Percentiles rank a stretch among this genome's conserved stretches.
These are phyloP conservation scores for Trichosanthes cucumerina DNA, from an alignment of 306 rosid species.

Conservation along the genomic window DNA sequence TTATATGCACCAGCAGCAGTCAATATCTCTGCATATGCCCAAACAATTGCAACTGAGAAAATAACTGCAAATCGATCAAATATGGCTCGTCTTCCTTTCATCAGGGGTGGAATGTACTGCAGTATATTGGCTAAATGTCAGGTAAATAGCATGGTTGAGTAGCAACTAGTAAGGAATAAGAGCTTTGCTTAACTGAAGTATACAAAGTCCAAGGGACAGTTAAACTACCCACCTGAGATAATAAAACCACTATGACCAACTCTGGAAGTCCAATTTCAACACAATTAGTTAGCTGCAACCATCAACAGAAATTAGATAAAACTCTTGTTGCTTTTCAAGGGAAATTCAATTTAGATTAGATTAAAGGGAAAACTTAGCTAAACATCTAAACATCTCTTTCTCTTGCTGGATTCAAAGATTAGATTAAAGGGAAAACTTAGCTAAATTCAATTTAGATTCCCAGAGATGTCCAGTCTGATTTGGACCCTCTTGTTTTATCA, in stretches of 20 bases:
- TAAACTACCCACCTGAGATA: conserved; percentile 52
- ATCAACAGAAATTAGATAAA: conserved; percentile 9
- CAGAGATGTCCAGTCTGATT: not conserved
- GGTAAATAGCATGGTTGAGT: not conserved
- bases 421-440: not conserved
- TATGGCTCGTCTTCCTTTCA: conserved; percentile 28
- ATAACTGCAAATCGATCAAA: conserved; percentile 49
- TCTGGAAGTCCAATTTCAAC: conserved; percentile 91
- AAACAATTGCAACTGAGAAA: conserved; percentile 46
- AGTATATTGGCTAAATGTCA: conserved; percentile 22
- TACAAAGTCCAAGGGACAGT: conserved; percentile 9
- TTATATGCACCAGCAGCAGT: conserved; percentile 77
- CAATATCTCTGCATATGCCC: conserved; percentile 77
- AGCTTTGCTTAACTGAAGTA: not conserved
- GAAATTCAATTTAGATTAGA: too few species aligned
- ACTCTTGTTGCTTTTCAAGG: not conserved
- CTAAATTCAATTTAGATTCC: not conserved
- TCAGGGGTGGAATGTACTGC: conserved; percentile 57
- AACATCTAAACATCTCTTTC: not conserved
- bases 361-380: too few species aligned
- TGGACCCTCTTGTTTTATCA: not conserved
- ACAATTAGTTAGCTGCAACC: conserved; percentile 63
- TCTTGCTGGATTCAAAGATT: not conserved
- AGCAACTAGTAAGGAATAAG: too few species aligned
- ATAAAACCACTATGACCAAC: conserved; percentile 45